phyloP scores from a whole-genome alignment of 2,329 filamentous ascomycete genomes.

The Cladosporium phlei region DNA sequence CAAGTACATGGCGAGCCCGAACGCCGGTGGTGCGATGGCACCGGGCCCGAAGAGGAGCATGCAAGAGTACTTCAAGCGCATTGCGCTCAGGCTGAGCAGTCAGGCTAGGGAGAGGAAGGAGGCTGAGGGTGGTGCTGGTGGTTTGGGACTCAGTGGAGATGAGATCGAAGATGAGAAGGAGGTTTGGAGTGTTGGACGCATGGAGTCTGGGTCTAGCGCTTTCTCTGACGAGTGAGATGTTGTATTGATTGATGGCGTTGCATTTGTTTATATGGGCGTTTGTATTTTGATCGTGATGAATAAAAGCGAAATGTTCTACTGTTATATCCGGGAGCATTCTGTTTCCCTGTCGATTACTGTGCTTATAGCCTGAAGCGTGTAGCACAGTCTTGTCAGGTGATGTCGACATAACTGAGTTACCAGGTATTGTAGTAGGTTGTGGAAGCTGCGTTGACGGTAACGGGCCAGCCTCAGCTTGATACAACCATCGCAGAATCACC shows the following conservation, averaged over 20 bases:
- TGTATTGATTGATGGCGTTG: neutral
- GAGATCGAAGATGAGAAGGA: slow-evolving; percentile 93
- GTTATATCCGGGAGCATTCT: too few relatives aligned
- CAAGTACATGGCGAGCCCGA: slow-evolving; percentile 71
- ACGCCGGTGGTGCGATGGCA: slow-evolving; percentile 57
- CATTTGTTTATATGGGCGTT: slow-evolving; percentile 1
- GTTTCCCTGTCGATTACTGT: neutral
- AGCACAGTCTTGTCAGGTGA: too few relatives aligned
- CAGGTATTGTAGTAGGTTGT: too few relatives aligned
- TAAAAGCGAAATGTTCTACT: slow-evolving; percentile 2
- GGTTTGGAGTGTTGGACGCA: slow-evolving; percentile 89
- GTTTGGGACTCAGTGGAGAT: slow-evolving; percentile 80
- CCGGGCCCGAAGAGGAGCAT: slow-evolving; percentile 79
- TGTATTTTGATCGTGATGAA: neutral
- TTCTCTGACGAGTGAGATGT: slow-evolving; percentile 14
- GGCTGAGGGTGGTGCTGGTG: slow-evolving; percentile 83
- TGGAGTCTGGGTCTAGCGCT: slow-evolving; percentile 64
- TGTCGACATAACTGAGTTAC: too few relatives aligned
- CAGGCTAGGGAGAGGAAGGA: slow-evolving; percentile 87
- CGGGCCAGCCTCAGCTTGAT: too few relatives aligned
- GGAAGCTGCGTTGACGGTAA: too few relatives aligned
- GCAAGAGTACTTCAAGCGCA: slow-evolving; percentile 94
- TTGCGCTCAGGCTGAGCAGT: slow-evolving; percentile 75
- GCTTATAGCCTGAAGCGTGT: too few relatives aligned
- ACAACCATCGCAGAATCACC: too few relatives aligned